These are phyloP conservation scores for Arthrobotrys iridis DNA, from an alignment of 2,329 filamentous ascomycete species.

Conservation along the genomic window DNA sequence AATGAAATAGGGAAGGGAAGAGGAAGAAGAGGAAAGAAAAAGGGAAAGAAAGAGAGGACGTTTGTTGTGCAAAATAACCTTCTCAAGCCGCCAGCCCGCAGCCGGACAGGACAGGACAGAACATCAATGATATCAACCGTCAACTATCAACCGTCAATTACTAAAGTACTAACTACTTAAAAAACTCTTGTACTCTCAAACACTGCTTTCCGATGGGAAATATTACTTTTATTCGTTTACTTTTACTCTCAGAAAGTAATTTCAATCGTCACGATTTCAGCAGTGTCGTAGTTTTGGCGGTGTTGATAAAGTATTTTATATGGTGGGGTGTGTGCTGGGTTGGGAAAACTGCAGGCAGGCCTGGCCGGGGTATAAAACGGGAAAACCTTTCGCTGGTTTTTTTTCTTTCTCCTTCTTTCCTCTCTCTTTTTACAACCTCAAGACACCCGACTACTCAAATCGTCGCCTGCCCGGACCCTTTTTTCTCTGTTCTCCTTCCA, in stretches of 20 bases:
- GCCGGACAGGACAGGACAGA: not conserved
- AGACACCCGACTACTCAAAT: conserved; percentile 78
- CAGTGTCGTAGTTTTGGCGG: too few relatives aligned
- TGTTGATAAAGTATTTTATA: too few relatives aligned
- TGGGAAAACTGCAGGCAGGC: too few relatives aligned
- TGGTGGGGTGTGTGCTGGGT: too few relatives aligned
- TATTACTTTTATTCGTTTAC: too few relatives aligned
- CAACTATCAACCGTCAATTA: not conserved
- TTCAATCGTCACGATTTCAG: too few relatives aligned
- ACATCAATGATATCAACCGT: not conserved
- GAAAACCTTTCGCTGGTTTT: conserved; percentile 56
- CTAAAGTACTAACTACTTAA: conserved; percentile 3
- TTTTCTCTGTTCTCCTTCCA: too few relatives aligned
- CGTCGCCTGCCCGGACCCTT: conserved; percentile 61
- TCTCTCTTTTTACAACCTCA: conserved; percentile 63
- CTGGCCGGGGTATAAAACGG: conserved; percentile 21
- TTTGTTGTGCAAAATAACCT: conserved; percentile 33
- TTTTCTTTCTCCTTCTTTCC: conserved; percentile 61
- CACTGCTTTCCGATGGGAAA: too few relatives aligned
- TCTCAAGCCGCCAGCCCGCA: conserved; percentile 24
- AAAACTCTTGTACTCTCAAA: not conserved
- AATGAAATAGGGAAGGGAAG: conserved; percentile 17
- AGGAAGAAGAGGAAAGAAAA: not conserved
- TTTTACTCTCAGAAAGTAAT: too few relatives aligned
- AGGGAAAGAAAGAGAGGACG: conserved; percentile 13